Conservation (phyloP, 2,329 filamentous ascomycete species). For the Elsinoe perseae region DNA sequence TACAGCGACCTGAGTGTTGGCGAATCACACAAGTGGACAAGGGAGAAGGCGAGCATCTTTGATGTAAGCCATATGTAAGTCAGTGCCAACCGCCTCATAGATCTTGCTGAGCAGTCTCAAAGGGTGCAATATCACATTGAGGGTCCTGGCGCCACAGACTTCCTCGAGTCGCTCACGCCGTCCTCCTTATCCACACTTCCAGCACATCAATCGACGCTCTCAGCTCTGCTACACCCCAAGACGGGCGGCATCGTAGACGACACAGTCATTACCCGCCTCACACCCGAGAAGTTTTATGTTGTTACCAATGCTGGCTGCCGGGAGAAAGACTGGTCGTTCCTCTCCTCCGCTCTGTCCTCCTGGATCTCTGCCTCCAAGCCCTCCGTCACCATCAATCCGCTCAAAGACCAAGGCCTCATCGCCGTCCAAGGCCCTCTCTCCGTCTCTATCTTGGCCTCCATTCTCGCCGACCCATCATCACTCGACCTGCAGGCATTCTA, state of each 20-base stretch:
- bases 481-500: constrained; percentile 57
- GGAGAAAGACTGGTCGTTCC: constrained; percentile 76
- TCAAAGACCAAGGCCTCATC: constrained; percentile 64
- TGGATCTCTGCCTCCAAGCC: constrained; percentile 45
- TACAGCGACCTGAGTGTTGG: constrained; percentile 70
- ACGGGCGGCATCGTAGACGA: constrained; percentile 94
- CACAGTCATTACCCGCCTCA: constrained; percentile 78
- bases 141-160: constrained; percentile 69
- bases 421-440: constrained; percentile 83
- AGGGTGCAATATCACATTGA: constrained; percentile 75
- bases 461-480: constrained; percentile 48
- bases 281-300: constrained; percentile 68
- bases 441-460: constrained; percentile 57
- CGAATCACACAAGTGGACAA: constrained; percentile 84
- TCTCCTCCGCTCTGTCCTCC: constrained; percentile 59
- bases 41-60: constrained; percentile 80
- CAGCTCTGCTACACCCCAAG: constrained; percentile 67
- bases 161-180: constrained; percentile 79
- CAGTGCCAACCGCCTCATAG: not conserved
- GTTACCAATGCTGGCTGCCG: constrained; percentile 92
- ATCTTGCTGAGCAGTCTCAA: constrained; percentile 16
- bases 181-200: constrained; percentile 58
- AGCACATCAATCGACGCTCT: constrained; percentile 67
- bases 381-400: constrained; percentile 33
- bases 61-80: constrained; percentile 90